These are phyloP conservation scores for Penicillium crystallinum DNA, from an alignment of 495 filamentous ascomycete species.

Conservation along the genomic window DNA sequence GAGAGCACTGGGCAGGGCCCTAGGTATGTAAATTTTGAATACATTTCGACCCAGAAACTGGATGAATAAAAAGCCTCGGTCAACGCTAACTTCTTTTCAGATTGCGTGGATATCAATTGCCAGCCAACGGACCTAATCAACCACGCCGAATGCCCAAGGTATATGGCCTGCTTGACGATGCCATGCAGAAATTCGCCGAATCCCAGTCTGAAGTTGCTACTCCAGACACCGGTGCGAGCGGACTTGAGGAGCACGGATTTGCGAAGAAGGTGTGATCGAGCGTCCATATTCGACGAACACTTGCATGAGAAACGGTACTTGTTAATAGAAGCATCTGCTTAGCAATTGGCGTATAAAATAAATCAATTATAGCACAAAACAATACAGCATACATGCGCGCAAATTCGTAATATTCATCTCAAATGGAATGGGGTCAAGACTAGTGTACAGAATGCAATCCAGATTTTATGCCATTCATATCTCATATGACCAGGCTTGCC, in stretches of 20 bases:
- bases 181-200: conserved; percentile 45
- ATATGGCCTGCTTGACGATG: conserved; percentile 54
- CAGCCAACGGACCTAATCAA: conserved; percentile 58
- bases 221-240: conserved; percentile 45
- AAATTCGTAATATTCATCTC: conserved; percentile 13
- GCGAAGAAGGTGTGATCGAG: conserved; percentile 41
- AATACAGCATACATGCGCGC: conserved; percentile 2
- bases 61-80: no score
- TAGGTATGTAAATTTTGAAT: conserved; percentile 43
- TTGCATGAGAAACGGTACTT: conserved; percentile 1
- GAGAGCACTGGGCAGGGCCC: conserved; percentile 71
- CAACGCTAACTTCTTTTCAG: conserved; percentile 25
- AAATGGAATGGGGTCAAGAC: conserved; percentile 15
- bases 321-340: conserved; percentile 10
- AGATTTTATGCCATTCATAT: conserved; percentile 17
- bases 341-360: conserved; percentile 4
- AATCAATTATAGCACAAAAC: conserved; percentile 1
- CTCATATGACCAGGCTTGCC: conserved; percentile 5
- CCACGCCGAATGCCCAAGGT: conserved; percentile 62
- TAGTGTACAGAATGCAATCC: conserved; percentile 24
- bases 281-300: neutral
- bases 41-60: no score
- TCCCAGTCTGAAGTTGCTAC: conserved; percentile 45
- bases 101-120: conserved; percentile 80
- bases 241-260: conserved; percentile 57